Evolutionary conservation across 768 basidiomycete genomes (phyloP).

Genomic region (Rhodotorula toruloides): DNA sequence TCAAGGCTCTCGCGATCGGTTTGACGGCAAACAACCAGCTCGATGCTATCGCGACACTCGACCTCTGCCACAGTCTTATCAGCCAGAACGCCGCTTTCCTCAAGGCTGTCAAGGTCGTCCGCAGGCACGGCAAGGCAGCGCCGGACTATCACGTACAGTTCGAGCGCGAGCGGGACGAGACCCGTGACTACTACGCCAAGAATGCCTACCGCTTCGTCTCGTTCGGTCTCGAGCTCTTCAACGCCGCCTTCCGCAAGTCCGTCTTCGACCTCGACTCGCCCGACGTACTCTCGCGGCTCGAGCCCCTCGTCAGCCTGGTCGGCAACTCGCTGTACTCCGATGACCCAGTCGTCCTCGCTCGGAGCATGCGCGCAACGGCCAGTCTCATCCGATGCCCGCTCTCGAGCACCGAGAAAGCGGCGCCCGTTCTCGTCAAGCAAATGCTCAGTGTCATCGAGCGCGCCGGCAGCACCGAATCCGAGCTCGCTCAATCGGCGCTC

Average conservation of each 20-base stretch:
- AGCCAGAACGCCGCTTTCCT: conserved; percentile 85
- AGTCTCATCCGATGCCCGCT: conserved; percentile 79
- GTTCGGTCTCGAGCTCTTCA: conserved; percentile 86
- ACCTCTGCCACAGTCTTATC: conserved; percentile 80
- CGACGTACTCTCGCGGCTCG: conserved; percentile 71
- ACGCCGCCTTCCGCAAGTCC: conserved; percentile 75
- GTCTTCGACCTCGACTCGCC: conserved; percentile 77
- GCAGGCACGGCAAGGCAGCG: conserved; percentile 31
- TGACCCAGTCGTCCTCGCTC: conserved; percentile 64
- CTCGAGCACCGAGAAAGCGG: conserved; percentile 63
- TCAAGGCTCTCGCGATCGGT: conserved; percentile 74
- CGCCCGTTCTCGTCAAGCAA: conserved; percentile 77
- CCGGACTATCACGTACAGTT: conserved; percentile 60
- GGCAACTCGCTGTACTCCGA: conserved; percentile 89
- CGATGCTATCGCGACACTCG: conserved; percentile 63
- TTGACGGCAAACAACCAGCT: conserved; percentile 76
- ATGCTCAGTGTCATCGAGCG: conserved; percentile 75
- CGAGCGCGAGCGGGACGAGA: conserved; percentile 58
- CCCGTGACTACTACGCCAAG: conserved; percentile 55
- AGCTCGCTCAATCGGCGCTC: conserved; percentile 79
- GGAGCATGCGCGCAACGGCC: conserved; percentile 72
- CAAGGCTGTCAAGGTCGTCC: conserved; percentile 46
- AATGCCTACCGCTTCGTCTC: conserved; percentile 88
- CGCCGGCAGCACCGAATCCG: conserved; percentile 79
- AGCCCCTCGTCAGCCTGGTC: conserved; percentile 76